A percentile compares a stretch with the other conserved stretches of the same genome.
Conservation (phyloP, 495 filamentous ascomycete genomes). For the Baudoinia panamericana region DNA sequence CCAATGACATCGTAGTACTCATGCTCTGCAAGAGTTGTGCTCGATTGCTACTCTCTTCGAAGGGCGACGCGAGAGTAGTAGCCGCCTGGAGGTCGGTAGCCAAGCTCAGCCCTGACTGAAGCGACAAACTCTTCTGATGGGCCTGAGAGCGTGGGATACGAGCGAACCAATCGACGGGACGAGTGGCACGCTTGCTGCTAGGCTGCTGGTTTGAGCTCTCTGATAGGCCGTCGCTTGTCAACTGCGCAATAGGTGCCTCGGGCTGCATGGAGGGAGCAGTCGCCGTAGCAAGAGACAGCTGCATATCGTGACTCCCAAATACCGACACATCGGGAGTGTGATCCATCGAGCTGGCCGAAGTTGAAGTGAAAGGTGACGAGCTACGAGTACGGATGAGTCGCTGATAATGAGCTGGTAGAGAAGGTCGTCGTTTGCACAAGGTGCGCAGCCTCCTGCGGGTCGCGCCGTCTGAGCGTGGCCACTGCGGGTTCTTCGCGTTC, state of each 20-base stretch:
- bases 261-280: conserved; percentile 68
- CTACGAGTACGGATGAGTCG: conserved; percentile 59
- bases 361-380: conserved; percentile 53
- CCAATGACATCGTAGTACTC: conserved; percentile 15
- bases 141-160: conserved; percentile 24
- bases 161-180: conserved; percentile 17
- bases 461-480: conserved; percentile 72
- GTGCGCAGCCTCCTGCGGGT: conserved; percentile 70
- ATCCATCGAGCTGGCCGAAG: conserved; percentile 30
- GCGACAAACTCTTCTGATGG: conserved; percentile 32
- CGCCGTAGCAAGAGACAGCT: conserved; percentile 69
- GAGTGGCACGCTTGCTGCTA: conserved; percentile 8
- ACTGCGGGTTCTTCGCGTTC: conserved; percentile 33
- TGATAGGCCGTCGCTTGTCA: conserved; percentile 33
- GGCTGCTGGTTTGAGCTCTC: conserved; percentile 12
- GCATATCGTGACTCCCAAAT: conserved; percentile 66
- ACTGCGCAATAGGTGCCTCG: conserved; percentile 52
- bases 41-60: conserved; percentile 10
- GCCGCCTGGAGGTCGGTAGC: not conserved
- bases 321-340: conserved; percentile 27
- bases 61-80: conserved; percentile 20
- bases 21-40: conserved; percentile 15
- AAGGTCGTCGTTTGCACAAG: conserved; percentile 65
- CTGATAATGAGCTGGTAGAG: conserved; percentile 52
- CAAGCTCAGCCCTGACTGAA: conserved; percentile 31